Evolutionary conservation across 129 eudicot species (phyloP), one percentile per base, ranked within the genome.

Genomic region (Glebionis coronaria): DNA sequence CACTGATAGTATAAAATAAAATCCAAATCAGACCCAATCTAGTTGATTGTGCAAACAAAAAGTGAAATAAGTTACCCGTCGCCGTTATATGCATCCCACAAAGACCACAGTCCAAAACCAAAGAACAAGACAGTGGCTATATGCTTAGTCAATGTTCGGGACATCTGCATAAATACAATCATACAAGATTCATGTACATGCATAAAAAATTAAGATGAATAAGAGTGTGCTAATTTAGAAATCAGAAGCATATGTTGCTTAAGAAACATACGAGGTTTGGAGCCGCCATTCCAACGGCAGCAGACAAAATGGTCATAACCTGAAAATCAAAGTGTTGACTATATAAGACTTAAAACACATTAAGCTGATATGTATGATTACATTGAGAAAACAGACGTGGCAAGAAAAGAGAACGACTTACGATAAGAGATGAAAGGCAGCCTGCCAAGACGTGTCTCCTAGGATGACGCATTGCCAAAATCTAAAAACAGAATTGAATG

Each of bases 221-320:
- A 56, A 16, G 15, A 62, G 25, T 62, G n/a, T 10, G 20, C 20
- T 49, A 38, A 68, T 20, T 21, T 20, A 54, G 2, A 23, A 68
- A 19, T 21, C 35, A 54, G 2, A 23, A 68, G 42, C 54, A 55
- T 21, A 27, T 14, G 59, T 21, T 56, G 23, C n/a, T 1, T 29
- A 44, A 55, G 59, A 73, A 44, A 45, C 76, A 61, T 67, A 92
- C 98, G 85, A 92, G 78, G 69, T 83, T 92, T 27, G 96, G 98
- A 80, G 98, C 96, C 78, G 96, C 96, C 98, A 91, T 85, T 15
- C 98, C 96, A 78, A 88, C 91, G 73, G 77, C 82, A 73, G 81
- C 91, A 68, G 98, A 92, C 13, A 91, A 72, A 64, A 91, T 83
- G 12, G 94, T 88, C 98, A 88, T 91, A 23, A 91, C 94, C 98